phyloP scores from a whole-genome alignment of 768 basidiomycete species.

The Boletus barrowsii region DNA sequence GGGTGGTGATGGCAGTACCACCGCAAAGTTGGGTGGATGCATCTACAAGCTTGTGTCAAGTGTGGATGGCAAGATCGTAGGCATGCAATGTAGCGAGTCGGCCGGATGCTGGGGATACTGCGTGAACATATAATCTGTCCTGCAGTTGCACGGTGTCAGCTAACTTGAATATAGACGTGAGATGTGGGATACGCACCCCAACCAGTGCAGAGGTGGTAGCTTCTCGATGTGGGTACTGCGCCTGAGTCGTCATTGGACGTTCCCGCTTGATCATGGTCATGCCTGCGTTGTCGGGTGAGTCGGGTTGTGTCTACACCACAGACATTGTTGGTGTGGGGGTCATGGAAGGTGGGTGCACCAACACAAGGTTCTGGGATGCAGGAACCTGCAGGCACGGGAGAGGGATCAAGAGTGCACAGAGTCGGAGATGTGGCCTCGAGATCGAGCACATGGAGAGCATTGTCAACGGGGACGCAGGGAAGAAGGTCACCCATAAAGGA shows the following conservation, averaged over 20 bases:
- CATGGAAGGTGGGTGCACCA: conserved; percentile 21
- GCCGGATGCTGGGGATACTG: conserved; percentile 38
- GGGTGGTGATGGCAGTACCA: conserved; percentile 38
- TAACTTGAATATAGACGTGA: too few species aligned
- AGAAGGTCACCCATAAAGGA: too few species aligned
- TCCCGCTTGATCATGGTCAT: conserved; percentile 27
- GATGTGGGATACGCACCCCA: too few species aligned
- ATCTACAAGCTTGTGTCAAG: conserved; percentile 33
- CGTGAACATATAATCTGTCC: conserved; percentile 33
- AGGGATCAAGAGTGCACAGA: conserved; percentile 19
- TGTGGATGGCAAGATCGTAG: conserved; percentile 26
- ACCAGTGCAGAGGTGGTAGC: conserved; percentile 34
- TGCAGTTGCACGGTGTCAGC: background rate
- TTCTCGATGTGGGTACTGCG: conserved; percentile 32
- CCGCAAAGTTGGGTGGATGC: conserved; percentile 41
- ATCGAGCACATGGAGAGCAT: conserved; percentile 26
- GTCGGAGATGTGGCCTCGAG: conserved; percentile 6
- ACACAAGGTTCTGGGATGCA: conserved; percentile 19
- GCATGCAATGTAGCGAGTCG: conserved; percentile 25
- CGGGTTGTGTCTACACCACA: conserved; percentile 44
- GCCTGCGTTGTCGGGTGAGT: background rate
- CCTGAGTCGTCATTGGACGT: conserved; percentile 26
- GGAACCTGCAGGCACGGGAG: background rate
- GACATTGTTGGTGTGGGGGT: conserved; percentile 26
- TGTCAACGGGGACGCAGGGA: conserved; percentile 42